These are phyloP conservation scores for Ophiostoma montium DNA, from an alignment of 2,329 filamentous ascomycete genomes.

Conservation along the genomic window DNA sequence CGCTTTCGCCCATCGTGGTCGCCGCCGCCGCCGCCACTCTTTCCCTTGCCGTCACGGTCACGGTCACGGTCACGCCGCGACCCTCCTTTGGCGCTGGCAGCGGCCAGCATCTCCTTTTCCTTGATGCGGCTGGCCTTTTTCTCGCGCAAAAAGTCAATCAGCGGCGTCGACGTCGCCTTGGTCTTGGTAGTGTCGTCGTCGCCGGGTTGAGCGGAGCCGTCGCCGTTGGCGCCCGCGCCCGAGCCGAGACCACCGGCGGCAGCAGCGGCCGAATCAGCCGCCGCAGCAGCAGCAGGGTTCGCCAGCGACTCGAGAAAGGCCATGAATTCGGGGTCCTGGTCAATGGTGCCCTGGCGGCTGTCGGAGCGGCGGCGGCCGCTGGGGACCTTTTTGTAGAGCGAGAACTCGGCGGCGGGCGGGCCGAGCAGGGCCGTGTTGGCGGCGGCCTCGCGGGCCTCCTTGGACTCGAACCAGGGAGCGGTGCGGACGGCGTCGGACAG, in stretches of 20 bases:
- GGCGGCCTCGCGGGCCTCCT: conserved; percentile 59
- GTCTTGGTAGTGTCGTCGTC: conserved; percentile 36
- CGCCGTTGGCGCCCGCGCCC: neutral
- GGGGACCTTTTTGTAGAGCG: conserved; percentile 72
- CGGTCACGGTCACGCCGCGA: conserved; percentile 16
- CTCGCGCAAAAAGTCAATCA: conserved; percentile 81
- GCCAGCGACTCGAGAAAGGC: conserved; percentile 79
- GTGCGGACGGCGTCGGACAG: conserved; percentile 59
- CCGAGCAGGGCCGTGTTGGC: conserved; percentile 60
- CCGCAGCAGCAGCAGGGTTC: conserved; percentile 36
- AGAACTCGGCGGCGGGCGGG: conserved; percentile 67
- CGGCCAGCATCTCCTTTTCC: conserved; percentile 41
- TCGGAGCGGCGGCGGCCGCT: conserved; percentile 56
- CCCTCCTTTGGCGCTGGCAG: conserved; percentile 36
- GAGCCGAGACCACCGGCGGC: neutral
- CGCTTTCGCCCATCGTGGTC: conserved; percentile 2
- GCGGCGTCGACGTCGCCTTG: conserved; percentile 67
- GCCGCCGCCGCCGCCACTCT: conserved; percentile 21
- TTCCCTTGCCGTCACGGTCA: conserved; percentile 32
- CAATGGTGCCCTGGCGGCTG: conserved; percentile 82
- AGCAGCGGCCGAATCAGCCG: conserved; percentile 17
- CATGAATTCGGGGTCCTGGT: conserved; percentile 93
- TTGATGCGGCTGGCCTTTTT: conserved; percentile 83
- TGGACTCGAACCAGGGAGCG: conserved; percentile 65
- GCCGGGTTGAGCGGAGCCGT: too few species aligned